Percentiles rank a stretch among this genome's conserved stretches.
Conservation (phyloP, 768 basidiomycete species). For the Boletus barrowsii region DNA sequence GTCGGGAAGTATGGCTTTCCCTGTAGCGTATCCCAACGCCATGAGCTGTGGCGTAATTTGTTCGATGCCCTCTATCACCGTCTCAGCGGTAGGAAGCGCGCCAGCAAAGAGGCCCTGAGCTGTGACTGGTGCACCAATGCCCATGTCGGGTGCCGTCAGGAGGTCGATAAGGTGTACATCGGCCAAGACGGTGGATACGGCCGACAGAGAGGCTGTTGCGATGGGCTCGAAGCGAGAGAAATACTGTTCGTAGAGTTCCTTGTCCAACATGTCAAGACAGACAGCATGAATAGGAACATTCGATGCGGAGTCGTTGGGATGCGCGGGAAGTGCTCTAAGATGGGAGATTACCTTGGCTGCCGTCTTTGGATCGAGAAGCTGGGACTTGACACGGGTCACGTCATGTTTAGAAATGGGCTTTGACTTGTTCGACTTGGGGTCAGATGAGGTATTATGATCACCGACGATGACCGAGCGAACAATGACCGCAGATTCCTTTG, state of each 20-base stretch:
- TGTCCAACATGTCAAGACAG: slow-evolving; percentile 62
- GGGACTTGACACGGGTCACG: slow-evolving; percentile 61
- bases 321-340: slow-evolving; percentile 54
- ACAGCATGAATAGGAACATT: slow-evolving; percentile 70
- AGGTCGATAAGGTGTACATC: slow-evolving; percentile 63
- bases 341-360: slow-evolving; percentile 74
- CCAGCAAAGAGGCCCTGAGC: slow-evolving; percentile 68
- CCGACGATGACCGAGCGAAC: slow-evolving; percentile 72
- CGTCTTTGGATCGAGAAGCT: slow-evolving; percentile 61
- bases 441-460: slow-evolving; percentile 29
- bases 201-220: slow-evolving; percentile 47
- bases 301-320: slow-evolving; percentile 6
- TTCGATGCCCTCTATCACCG: slow-evolving; percentile 63
- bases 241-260: slow-evolving; percentile 56
- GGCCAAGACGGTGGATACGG: slow-evolving; percentile 49
- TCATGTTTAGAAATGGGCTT: slow-evolving; percentile 46
- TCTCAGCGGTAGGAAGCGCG: slow-evolving; percentile 70
- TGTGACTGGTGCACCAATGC: slow-evolving; percentile 71
- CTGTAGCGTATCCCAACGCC: slow-evolving; percentile 75
- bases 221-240: slow-evolving; percentile 53
- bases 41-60: slow-evolving; percentile 75
- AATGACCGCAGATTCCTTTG: slow-evolving; percentile 59
- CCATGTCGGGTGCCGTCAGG: slow-evolving; percentile 58
- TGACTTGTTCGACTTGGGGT: slow-evolving; percentile 37
- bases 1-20: slow-evolving; percentile 59